Evolutionary conservation across 345 rosid genomes (phyloP).

Genomic region (Turritis glabra): DNA sequence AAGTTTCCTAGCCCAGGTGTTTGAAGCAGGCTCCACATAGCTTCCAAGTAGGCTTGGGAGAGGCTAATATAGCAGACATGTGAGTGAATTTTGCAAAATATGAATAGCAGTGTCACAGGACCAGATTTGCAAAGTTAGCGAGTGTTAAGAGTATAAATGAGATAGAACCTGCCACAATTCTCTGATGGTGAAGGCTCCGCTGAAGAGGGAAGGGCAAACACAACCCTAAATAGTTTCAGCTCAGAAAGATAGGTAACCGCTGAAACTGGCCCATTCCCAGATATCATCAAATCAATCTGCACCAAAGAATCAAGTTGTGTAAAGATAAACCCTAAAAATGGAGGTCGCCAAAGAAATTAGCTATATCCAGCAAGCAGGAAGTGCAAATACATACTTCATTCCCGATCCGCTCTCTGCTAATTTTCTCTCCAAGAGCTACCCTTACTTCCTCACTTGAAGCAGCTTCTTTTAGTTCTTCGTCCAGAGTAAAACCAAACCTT

Average conservation of each 20-base stretch:
- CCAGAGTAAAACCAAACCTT: conserved; percentile 72
- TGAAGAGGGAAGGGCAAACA: conserved; percentile 62
- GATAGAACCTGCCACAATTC: conserved; percentile 57
- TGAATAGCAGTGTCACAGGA: conserved; percentile 9
- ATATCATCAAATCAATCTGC: conserved; percentile 90
- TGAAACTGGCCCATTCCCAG: conserved; percentile 79
- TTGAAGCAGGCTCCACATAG: conserved; percentile 64
- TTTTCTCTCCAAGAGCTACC: conserved; percentile 78
- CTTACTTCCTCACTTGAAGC: conserved; percentile 78
- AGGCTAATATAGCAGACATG: conserved; percentile 45
- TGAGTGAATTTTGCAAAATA: conserved; percentile 20
- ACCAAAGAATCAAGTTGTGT: conserved; percentile 32
- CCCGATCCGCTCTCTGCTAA: conserved; percentile 93
- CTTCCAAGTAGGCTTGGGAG: conserved; percentile 65
- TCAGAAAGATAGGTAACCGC: conserved; percentile 59
- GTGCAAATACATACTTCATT: conserved; percentile 61
- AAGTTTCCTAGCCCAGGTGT: conserved; percentile 52
- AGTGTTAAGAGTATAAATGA: conserved; percentile 14
- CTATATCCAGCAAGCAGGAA: conserved; percentile 11
- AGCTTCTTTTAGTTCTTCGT: conserved; percentile 73
- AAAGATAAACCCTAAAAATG: conserved; percentile 8
- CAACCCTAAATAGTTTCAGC: conserved; percentile 66
- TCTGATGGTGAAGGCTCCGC: conserved; percentile 57
- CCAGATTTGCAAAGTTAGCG: not conserved
- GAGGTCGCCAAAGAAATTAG: conserved; percentile 13